Evolutionary conservation across 148 eudicot species (phyloP), one percentile per base, ranked within the genome.

Genomic region (Chenopodium suecicum): DNA sequence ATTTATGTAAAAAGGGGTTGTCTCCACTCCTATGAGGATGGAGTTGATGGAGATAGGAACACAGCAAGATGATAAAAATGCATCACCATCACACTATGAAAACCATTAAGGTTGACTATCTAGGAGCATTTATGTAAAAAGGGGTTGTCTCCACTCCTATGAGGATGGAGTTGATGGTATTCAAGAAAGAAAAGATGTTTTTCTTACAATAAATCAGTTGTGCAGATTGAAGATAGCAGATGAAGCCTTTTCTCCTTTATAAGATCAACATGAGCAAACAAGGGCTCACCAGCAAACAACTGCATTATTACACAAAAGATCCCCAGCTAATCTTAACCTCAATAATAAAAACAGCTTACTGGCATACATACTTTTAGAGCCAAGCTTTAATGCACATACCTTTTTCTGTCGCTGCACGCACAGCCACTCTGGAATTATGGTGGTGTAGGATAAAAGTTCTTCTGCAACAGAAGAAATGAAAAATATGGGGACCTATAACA

Each of bases 401-500:
- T 88, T 89, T 37, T 94, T 92, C 88, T 94, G 98, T 82, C 89
- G 87, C 81, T 89, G 89, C 80, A 77, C 83, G 84, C 89, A 92
- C 76, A 94, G 77, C 99, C 99, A 95, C 84, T 95, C 98, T 63
- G 98, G 95, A 60, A 95, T 88, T 63, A 92, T 88, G 88, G 84
- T 92, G 62, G 90, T 80, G 79, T 82, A 92, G 56, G 94, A 89
- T 81, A 95, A 74, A 70, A 94, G 78, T 83, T 95, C 99, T 87
- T 91, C 92, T 54, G 99, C 94, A 73, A 91, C 89, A 80, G 95
- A 87, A 76, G 99, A 96, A 73, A 94, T 82, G 73, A 94, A 74
- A 74, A 84, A 93, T 73, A 95, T 88, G 47, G 97, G 97, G 75
- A 91, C 94, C 98, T 93, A 63, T 78, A 82, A 32, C 19, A 85